These are phyloP conservation scores for Hymenoscyphus fraxineus DNA, from an alignment of 2,329 filamentous ascomycete genomes.

Conservation along the genomic window DNA sequence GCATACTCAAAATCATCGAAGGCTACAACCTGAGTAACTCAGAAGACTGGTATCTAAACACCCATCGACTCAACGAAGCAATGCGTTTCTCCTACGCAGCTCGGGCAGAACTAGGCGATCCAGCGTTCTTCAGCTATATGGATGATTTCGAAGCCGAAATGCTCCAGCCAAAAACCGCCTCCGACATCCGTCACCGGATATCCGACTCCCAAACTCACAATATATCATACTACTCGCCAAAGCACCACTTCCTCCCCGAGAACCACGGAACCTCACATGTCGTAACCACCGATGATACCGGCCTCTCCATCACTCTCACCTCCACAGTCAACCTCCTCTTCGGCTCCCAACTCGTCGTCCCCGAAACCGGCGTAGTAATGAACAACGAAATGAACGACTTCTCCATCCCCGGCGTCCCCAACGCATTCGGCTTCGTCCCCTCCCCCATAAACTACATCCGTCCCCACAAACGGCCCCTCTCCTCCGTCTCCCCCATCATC, in stretches of 20 bases:
- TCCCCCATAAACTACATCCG: constrained; percentile 77
- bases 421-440: constrained; percentile 83
- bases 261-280: constrained; percentile 73
- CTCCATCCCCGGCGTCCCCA: constrained; percentile 71
- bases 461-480: constrained; percentile 76
- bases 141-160: constrained; percentile 63
- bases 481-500: constrained; percentile 77
- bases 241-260: constrained; percentile 60
- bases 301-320: constrained; percentile 75
- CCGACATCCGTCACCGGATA: constrained; percentile 62
- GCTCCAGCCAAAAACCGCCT: constrained; percentile 57
- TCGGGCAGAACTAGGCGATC: constrained; percentile 78
- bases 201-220: constrained; percentile 68
- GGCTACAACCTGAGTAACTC: constrained; percentile 50
- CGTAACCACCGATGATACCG: constrained; percentile 65
- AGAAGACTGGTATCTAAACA: constrained; percentile 55
- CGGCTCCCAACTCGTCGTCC: constrained; percentile 73
- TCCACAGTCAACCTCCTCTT: constrained; percentile 88
- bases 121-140: constrained; percentile 64
- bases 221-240: constrained; percentile 69
- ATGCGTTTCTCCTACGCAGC: constrained; percentile 85
- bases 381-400: constrained; percentile 77
- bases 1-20: constrained; percentile 75
- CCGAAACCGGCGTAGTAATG: constrained; percentile 52
- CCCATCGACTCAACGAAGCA: constrained; percentile 81